A percentile compares a stretch with the other conserved stretches of the same genome.
Evolutionary conservation across 1,139 yeast genomes (phyloP).

Genomic region (Suzukiozyma palmioleophila): DNA sequence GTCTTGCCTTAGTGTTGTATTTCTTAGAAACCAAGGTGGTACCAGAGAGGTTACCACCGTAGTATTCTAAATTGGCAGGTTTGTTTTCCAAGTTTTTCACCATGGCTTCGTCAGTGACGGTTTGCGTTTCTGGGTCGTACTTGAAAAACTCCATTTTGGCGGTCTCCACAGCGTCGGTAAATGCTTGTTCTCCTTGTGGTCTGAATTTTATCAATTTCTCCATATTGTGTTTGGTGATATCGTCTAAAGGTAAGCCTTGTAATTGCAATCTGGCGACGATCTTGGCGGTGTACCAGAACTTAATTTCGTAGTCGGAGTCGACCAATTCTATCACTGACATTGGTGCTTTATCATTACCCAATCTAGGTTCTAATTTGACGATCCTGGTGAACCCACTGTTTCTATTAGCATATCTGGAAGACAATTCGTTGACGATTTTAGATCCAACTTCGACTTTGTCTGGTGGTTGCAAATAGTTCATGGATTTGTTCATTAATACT

Average conservation of each 20-base stretch:
- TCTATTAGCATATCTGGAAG: constrained; percentile 59
- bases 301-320: constrained; percentile 68
- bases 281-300: constrained; percentile 74
- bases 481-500: constrained; percentile 18
- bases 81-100: constrained; percentile 28
- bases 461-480: constrained; percentile 38
- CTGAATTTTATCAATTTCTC: constrained; percentile 45
- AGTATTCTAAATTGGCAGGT: constrained; percentile 27
- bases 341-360: constrained; percentile 85
- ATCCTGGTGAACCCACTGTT: constrained; percentile 85
- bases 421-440: constrained; percentile 63
- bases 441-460: constrained; percentile 39
- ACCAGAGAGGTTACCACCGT: constrained; percentile 23
- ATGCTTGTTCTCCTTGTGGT: constrained; percentile 47
- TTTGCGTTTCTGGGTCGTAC: constrained; percentile 23
- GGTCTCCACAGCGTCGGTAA: constrained; percentile 55
- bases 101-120: constrained; percentile 20
- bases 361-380: constrained; percentile 76
- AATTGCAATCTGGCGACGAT: constrained; percentile 73
- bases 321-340: constrained; percentile 87
- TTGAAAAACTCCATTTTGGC: constrained; percentile 58
- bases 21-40: constrained; percentile 32
- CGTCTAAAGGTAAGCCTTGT: constrained; percentile 61
- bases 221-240: constrained; percentile 55
- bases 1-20: constrained; percentile 31